A percentile compares a stretch with the other conserved stretches of the same genome.
These are phyloP conservation scores for Saksenaea oblongispora DNA, from an alignment of 371 early-diverging fungal species.

Conservation along the genomic window DNA sequence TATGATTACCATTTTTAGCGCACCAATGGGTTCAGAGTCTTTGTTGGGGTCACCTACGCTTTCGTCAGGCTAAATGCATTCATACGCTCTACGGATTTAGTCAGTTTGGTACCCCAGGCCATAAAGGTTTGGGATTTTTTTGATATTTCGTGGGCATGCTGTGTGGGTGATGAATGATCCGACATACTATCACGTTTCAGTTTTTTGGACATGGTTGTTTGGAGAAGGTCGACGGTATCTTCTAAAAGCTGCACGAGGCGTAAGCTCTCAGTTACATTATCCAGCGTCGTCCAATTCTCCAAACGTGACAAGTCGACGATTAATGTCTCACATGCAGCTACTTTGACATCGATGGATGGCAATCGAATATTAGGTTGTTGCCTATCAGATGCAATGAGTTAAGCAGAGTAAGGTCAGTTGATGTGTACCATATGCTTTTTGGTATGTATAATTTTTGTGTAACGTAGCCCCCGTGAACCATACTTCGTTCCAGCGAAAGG, in stretches of 20 bases:
- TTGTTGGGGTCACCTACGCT: constrained; percentile 19
- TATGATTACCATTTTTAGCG: constrained; percentile 11
- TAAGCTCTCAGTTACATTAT: constrained; percentile 33
- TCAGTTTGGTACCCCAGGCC: constrained; percentile 51
- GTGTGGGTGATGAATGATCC: not conserved
- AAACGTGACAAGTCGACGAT: constrained; percentile 33
- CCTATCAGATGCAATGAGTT: constrained; percentile 15
- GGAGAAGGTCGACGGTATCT: constrained; percentile 31
- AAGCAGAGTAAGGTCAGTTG: too few species aligned
- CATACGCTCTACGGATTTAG: constrained; percentile 56
- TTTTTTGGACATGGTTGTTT: constrained; percentile 41
- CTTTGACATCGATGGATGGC: constrained; percentile 55
- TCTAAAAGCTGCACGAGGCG: constrained; percentile 38
- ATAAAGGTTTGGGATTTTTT: constrained; percentile 34
- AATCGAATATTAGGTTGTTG: constrained; percentile 51
- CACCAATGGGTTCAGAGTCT: not conserved
- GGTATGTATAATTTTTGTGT: constrained; percentile 61
- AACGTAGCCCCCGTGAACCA: constrained; percentile 54
- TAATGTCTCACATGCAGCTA: constrained; percentile 50
- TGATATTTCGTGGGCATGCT: not conserved
- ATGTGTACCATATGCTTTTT: constrained; percentile 51
- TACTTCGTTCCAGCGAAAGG: constrained; percentile 46
- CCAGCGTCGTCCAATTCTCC: constrained; percentile 37
- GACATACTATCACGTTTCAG: constrained; percentile 36
- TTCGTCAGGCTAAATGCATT: constrained; percentile 54